Conservation (phyloP, 441 rosid genomes). For the Bruguiera hainesii region DNA sequence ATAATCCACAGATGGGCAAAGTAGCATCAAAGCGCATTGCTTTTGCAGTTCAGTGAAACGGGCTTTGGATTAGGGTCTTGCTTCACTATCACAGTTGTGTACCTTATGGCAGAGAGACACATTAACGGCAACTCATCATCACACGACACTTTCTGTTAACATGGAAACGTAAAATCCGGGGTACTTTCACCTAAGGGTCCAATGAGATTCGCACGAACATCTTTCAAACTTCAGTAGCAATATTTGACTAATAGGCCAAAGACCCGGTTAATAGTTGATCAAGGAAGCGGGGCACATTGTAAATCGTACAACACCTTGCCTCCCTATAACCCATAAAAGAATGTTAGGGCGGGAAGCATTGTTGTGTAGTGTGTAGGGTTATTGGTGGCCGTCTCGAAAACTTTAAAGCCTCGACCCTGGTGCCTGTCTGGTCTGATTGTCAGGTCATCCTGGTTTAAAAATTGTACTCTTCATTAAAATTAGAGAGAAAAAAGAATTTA, state of each 20-base stretch:
- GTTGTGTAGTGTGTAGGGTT: conserved; percentile 11
- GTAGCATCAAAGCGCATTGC: no score
- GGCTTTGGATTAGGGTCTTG: not conserved
- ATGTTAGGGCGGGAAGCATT: conserved; percentile 21
- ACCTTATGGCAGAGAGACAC: not conserved
- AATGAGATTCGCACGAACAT: not conserved
- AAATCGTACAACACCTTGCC: not conserved
- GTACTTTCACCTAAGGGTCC: not conserved
- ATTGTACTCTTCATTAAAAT: not conserved
- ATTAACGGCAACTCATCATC: conserved; percentile 20
- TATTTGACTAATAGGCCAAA: conserved; percentile 14
- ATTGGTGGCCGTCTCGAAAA: conserved; percentile 50
- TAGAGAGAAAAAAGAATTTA: not conserved
- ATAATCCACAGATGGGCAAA: no score
- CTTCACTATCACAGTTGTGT: no score
- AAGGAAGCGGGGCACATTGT: not conserved
- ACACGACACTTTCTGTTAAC: conserved; percentile 22
- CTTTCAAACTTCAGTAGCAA: not conserved
- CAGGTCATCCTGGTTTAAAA: not conserved
- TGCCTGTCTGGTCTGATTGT: conserved; percentile 28
- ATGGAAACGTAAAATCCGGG: conserved; percentile 29
- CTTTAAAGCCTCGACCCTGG: conserved; percentile 30
- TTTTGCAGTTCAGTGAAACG: not conserved
- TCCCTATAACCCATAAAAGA: conserved; percentile 18
- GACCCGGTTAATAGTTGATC: not conserved